A percentile compares a stretch with the other conserved stretches of the same genome.
Evolutionary conservation across 169 alveolate species (phyloP).

Genomic region (Plasmodium knowlesi): DNA sequence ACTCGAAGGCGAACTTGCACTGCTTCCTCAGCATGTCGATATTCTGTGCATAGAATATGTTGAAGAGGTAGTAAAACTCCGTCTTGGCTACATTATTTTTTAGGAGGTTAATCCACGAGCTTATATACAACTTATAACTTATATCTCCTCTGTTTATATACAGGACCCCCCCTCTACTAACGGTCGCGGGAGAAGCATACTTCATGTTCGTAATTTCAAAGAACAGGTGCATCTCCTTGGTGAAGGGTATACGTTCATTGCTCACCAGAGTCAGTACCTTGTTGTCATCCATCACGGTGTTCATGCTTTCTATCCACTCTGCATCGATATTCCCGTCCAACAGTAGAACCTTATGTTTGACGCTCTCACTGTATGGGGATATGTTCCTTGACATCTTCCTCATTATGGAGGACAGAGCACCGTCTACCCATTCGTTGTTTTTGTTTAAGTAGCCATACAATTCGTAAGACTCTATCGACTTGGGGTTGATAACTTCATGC

Average conservation of each 20-base stretch:
- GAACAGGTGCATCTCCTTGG: constrained; percentile 94
- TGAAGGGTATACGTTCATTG: constrained; percentile 96
- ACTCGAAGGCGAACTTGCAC: constrained; percentile 89
- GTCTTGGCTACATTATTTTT: constrained; percentile 91
- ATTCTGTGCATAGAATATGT: constrained; percentile 87
- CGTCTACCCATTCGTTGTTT: constrained; percentile 98
- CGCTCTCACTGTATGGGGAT: constrained; percentile 89
- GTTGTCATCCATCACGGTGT: constrained; percentile 98
- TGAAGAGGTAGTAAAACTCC: constrained; percentile 90
- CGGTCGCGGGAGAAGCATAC: constrained; percentile 98
- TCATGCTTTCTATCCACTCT: constrained; percentile 97
- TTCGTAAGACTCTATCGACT: constrained; percentile 95
- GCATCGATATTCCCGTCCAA: constrained; percentile 98
- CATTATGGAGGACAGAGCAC: constrained; percentile 95
- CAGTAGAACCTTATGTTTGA: constrained; percentile 92
- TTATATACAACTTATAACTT: constrained; percentile 94
- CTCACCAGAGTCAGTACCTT: constrained; percentile 95
- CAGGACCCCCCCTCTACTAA: constrained; percentile 97
- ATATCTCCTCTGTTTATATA: constrained; percentile 96
- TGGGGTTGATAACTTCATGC: constrained; percentile 95
- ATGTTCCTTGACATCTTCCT: constrained; percentile 94
- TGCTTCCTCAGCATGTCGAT: constrained; percentile 80
- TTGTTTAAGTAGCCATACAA: constrained; percentile 95
- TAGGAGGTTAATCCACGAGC: constrained; percentile 92
- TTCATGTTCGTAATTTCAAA: constrained; percentile 95